Percentiles rank a stretch among this genome's conserved stretches.
These are phyloP conservation scores for Zygotorulaspora sp. DNA, from an alignment of 805 yeast genomes.

Conservation along the genomic window DNA sequence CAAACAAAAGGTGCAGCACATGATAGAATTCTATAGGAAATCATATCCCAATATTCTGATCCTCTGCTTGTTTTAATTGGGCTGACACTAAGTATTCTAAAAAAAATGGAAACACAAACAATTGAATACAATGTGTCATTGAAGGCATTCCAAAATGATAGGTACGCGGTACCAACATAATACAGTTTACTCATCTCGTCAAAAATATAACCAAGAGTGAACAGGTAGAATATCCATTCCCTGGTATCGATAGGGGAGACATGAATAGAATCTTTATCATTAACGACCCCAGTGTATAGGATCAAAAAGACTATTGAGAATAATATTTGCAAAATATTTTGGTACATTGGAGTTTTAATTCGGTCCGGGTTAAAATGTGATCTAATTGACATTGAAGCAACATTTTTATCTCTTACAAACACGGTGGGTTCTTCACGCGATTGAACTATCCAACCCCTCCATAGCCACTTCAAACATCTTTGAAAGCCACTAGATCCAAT, in stretches of 20 bases:
- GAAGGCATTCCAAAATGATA: constrained; percentile 76
- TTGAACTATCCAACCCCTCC: constrained; percentile 92
- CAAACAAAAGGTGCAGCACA: constrained; percentile 85
- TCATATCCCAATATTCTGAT: constrained; percentile 43
- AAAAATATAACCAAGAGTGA: constrained; percentile 59
- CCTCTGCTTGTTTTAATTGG: constrained; percentile 26
- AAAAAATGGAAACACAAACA: constrained; percentile 47
- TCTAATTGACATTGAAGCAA: constrained; percentile 48
- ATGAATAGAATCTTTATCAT: constrained; percentile 42
- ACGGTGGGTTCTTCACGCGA: constrained; percentile 62
- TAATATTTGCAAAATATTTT: constrained; percentile 63
- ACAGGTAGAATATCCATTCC: constrained; percentile 57
- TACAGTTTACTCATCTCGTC: constrained; percentile 71
- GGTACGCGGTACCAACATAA: constrained; percentile 67
- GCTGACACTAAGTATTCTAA: constrained; percentile 43
- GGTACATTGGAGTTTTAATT: constrained; percentile 80
- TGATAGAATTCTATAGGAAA: constrained; percentile 66
- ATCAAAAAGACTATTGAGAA: constrained; percentile 60
- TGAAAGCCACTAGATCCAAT: constrained; percentile 81
- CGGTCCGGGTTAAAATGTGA: constrained; percentile 78
- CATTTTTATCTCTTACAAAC: constrained; percentile 59
- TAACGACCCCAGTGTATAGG: constrained; percentile 60
- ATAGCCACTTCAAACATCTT: constrained; percentile 80
- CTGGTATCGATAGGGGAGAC: constrained; percentile 39
- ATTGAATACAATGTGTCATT: constrained; percentile 65